Evolutionary conservation across 306 rosid genomes (phyloP).

Genomic region (Fagus crenata): DNA sequence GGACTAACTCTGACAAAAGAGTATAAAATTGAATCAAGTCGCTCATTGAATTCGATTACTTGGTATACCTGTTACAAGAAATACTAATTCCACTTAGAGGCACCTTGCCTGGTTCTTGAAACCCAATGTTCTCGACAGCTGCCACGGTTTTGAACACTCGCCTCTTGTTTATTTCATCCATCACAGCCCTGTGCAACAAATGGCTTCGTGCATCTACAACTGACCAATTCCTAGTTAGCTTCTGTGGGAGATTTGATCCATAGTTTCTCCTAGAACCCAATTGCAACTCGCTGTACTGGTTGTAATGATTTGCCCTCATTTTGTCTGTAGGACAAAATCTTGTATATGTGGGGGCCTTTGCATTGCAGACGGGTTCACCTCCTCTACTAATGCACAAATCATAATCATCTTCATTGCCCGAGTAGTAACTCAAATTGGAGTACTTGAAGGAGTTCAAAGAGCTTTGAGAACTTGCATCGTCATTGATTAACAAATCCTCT

Average conservation of each 20-base stretch:
- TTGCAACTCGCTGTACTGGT: slow-evolving; percentile 9
- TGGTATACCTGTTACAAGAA: no score
- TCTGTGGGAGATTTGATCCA: slow-evolving; percentile 13
- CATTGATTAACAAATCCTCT: slow-evolving; percentile 45
- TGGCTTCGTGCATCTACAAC: slow-evolving; percentile 51
- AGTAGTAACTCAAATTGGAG: slow-evolving; percentile 46
- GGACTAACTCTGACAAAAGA: no score
- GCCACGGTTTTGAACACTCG: slow-evolving; percentile 62
- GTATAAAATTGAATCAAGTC: no score
- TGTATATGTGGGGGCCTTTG: slow-evolving; percentile 43
- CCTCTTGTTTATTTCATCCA: slow-evolving; percentile 59
- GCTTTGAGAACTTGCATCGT: slow-evolving; percentile 56
- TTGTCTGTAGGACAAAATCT: slow-evolving; percentile 65
- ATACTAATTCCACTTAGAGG: background rate
- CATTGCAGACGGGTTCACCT: slow-evolving; percentile 29
- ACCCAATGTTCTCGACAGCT: slow-evolving; percentile 68
- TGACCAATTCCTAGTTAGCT: slow-evolving; percentile 41
- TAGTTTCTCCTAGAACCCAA: slow-evolving; percentile 13
- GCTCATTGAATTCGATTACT: no score
- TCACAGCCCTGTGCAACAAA: slow-evolving; percentile 52
- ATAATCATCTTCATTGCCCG: slow-evolving; percentile 49
- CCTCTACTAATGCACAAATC: slow-evolving; percentile 5
- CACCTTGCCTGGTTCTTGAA: slow-evolving; percentile 34
- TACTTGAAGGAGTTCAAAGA: slow-evolving; percentile 60
- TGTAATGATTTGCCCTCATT: slow-evolving; percentile 19